phyloP scores from a whole-genome alignment of 164 flowering plant species.

The Berberis thunbergii region DNA sequence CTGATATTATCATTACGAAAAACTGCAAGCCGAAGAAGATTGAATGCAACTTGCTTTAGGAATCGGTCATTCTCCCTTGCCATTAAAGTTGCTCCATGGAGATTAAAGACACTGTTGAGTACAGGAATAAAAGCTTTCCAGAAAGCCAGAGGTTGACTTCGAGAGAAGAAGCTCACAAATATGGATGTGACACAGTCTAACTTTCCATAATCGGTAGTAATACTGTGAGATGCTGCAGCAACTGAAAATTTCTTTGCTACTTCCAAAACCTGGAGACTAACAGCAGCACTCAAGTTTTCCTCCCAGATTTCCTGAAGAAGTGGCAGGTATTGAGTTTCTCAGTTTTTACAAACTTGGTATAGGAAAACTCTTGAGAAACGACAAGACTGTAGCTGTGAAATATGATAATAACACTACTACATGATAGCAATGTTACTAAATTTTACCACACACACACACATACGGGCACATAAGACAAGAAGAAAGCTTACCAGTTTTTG shows the following conservation, averaged over 20 bases:
- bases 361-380: not conserved
- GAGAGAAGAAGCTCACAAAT: constrained; percentile 76
- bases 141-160: constrained; percentile 74
- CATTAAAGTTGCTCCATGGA: constrained; percentile 91
- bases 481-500: constrained; percentile 68
- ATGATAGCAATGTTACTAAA: too few relatives aligned
- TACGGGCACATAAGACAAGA: not conserved
- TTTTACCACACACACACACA: too few relatives aligned
- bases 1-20: constrained; percentile 83
- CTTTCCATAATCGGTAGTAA: constrained; percentile 95
- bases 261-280: constrained; percentile 92
- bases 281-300: constrained; percentile 88
- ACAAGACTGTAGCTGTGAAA: too few relatives aligned
- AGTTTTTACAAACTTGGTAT: not conserved
- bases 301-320: constrained; percentile 76
- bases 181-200: constrained; percentile 86
- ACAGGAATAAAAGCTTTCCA: constrained; percentile 88
- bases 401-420: too few relatives aligned
- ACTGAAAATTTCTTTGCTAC: constrained; percentile 66
- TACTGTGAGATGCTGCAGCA: constrained; percentile 68
- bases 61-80: constrained; percentile 98
- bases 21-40: constrained; percentile 93
- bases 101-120: constrained; percentile 64
- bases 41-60: constrained; percentile 91
- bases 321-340: not conserved